Evolutionary conservation across 148 eudicot species (phyloP).

Genomic region (Euryodendron excelsum): DNA sequence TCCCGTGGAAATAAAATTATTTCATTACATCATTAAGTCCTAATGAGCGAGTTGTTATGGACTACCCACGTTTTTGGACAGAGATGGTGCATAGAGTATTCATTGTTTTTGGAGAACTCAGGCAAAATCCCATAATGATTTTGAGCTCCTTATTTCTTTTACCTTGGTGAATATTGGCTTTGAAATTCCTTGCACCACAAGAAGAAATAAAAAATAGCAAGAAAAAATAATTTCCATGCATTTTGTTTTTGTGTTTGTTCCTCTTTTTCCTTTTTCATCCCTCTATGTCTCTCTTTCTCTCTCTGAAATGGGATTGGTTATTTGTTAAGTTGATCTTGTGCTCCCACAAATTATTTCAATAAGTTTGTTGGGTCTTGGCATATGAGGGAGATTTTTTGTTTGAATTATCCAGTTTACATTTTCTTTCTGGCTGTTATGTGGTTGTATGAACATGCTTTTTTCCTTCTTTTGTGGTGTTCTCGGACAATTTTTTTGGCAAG

Average conservation of each 20-base stretch:
- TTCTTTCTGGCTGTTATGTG: not conserved
- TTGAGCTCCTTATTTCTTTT: not conserved
- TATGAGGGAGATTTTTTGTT: not conserved
- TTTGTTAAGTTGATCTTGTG: not conserved
- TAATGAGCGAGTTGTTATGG: not conserved
- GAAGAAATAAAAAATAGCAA: not conserved
- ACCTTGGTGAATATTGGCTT: not conserved
- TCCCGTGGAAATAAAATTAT: not conserved
- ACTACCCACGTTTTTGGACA: not conserved
- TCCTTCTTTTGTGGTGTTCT: not conserved
- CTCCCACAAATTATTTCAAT: not conserved
- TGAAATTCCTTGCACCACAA: not conserved
- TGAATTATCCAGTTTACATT: not conserved
- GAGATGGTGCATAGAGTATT: not conserved
- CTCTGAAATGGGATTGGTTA: not conserved
- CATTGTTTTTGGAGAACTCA: not conserved
- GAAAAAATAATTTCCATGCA: not conserved
- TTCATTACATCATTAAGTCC: not conserved
- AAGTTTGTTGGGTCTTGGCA: not conserved
- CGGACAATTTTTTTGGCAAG: not conserved
- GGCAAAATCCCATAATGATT: not conserved
- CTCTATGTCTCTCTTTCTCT: not conserved
- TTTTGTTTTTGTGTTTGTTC: not conserved
- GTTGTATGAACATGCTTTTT: not conserved
- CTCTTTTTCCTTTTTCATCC: not conserved